Conservation (phyloP, 163 green algal genomes). For the Chlamydomonas reinhardtii region DNA sequence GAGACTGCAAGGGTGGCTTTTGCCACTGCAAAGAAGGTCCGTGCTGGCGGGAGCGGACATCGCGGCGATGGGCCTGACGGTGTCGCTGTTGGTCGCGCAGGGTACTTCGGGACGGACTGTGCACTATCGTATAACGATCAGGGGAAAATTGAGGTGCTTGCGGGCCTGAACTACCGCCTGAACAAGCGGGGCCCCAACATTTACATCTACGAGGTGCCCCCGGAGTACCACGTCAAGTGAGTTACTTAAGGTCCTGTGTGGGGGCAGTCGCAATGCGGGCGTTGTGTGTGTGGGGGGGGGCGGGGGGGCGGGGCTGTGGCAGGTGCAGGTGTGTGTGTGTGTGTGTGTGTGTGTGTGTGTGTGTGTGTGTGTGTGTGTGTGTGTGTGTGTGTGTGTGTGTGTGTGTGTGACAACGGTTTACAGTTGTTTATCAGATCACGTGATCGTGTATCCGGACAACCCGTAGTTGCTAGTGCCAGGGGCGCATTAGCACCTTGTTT, state of each 20-base stretch:
- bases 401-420: no score
- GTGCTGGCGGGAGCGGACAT: not conserved
- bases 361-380: no score
- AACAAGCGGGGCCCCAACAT: constrained; percentile 48
- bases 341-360: no score
- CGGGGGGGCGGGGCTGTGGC: no score
- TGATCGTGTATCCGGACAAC: no score
- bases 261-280: no score
- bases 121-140: constrained; percentile 45
- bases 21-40: constrained; percentile 55
- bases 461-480: no score
- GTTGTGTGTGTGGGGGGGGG: no score
- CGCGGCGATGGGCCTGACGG: not conserved
- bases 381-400: no score
- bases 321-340: no score
- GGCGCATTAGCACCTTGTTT: no score
- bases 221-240: constrained; percentile 66
- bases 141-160: constrained; percentile 47
- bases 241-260: not conserved
- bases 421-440: no score
- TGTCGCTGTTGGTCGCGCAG: constrained; percentile 2
- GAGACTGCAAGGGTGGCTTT: constrained; percentile 57
- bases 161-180: constrained; percentile 43
- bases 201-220: constrained; percentile 61
- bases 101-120: constrained; percentile 59